phyloP scores from a whole-genome alignment of 352 stramenopile species.

The Peronosclerospora sorghi region DNA sequence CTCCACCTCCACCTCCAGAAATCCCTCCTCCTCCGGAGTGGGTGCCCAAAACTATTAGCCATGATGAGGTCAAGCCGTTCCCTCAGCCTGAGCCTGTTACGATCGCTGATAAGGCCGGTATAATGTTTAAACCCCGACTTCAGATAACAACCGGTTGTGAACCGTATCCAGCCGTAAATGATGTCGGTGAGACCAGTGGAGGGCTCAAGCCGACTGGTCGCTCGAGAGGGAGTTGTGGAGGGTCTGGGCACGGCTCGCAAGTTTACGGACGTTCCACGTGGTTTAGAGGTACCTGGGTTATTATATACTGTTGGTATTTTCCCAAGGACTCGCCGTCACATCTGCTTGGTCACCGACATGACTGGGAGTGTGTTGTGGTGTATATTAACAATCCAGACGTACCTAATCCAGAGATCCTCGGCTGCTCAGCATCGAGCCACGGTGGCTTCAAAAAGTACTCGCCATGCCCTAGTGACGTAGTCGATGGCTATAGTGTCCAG shows the following conservation, averaged over 20 bases:
- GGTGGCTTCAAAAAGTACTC: conserved; percentile 17
- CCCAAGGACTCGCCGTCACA: conserved; percentile 27
- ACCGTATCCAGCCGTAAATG: conserved; percentile 9
- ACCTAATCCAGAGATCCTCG: conserved; percentile 11
- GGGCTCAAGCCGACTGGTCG: conserved; percentile 7
- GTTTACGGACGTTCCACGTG: conserved; percentile 18
- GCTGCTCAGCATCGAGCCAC: conserved; percentile 13
- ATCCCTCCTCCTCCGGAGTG: too few species aligned
- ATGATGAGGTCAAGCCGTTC: conserved; percentile 12
- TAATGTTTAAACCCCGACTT: conserved; percentile 8
- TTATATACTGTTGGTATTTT: conserved; percentile 37
- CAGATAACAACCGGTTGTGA: conserved; percentile 7
- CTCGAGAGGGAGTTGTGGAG: conserved; percentile 6
- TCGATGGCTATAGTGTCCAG: conserved; percentile 15
- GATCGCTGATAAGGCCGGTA: conserved; percentile 4
- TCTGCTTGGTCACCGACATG: conserved; percentile 25
- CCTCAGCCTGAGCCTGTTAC: conserved; percentile 3
- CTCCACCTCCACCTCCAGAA: too few species aligned
- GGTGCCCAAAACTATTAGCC: neutral
- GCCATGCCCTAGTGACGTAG: conserved; percentile 1
- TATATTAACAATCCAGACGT: conserved; percentile 25
- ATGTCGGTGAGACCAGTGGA: conserved; percentile 1
- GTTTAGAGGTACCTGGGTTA: conserved; percentile 13
- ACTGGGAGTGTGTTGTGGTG: conserved; percentile 31
- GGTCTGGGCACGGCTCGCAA: conserved; percentile 16